Percentiles rank a stretch among this genome's conserved stretches.
phyloP scores from a whole-genome alignment of 2,329 filamentous ascomycete genomes.

The Aciculosporium take region DNA sequence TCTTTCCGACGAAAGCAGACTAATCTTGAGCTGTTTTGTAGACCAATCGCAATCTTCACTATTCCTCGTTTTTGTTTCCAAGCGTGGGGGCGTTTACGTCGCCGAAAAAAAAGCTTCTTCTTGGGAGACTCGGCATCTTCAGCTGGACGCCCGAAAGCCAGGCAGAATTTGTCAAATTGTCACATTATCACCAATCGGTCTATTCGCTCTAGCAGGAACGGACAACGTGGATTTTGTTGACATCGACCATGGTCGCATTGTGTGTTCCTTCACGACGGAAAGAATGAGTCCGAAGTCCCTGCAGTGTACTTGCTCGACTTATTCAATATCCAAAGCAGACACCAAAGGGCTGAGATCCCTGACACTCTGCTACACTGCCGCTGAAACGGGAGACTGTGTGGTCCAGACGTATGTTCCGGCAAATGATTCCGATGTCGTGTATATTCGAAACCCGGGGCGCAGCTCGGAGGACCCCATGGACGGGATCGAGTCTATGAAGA shows the following conservation, averaged over 20 bases:
- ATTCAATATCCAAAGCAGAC: conserved; percentile 31
- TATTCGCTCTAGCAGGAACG: conserved; percentile 45
- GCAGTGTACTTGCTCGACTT: conserved; percentile 39
- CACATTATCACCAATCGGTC: conserved; percentile 40
- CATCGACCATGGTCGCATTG: conserved; percentile 28
- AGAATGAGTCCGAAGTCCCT: conserved; percentile 45
- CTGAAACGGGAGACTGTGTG: conserved; percentile 45
- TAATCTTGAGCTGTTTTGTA: background rate
- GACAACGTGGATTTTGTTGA: conserved; percentile 44
- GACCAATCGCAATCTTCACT: background rate
- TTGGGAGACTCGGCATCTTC: conserved; percentile 37
- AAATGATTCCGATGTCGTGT: conserved; percentile 40
- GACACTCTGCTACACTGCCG: conserved; percentile 48
- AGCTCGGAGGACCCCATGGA: conserved; percentile 30
- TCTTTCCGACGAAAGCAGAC: background rate
- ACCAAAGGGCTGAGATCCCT: conserved; percentile 44
- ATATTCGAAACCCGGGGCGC: conserved; percentile 29
- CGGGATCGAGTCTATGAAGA: conserved; percentile 36
- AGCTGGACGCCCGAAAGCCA: conserved; percentile 28
- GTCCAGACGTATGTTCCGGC: conserved; percentile 48
- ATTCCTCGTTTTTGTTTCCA: conserved; percentile 3
- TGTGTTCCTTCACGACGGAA: conserved; percentile 49
- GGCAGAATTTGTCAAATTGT: conserved; percentile 39
- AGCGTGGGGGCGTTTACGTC: conserved; percentile 2
- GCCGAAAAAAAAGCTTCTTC: conserved; percentile 15